phyloP scores from a whole-genome alignment of 441 rosid genomes.

The Adansonia grandidieri region DNA sequence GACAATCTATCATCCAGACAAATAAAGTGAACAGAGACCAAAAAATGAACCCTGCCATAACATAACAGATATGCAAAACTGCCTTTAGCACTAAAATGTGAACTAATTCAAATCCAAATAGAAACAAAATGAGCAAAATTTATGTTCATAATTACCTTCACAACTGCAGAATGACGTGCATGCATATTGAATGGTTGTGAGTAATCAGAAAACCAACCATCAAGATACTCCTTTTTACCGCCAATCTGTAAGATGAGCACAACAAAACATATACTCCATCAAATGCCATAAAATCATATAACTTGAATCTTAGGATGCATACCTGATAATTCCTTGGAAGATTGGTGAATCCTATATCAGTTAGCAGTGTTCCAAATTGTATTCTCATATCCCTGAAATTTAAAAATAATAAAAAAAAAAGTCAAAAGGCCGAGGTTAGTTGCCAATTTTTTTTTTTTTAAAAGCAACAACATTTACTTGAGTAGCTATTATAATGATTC shows the following conservation, averaged over 20 bases:
- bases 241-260: constrained; percentile 42
- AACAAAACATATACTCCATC: background rate
- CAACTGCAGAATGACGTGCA: constrained; percentile 67
- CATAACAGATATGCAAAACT: background rate
- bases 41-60: background rate
- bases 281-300: constrained; percentile 5
- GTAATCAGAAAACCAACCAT: constrained; percentile 76
- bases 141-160: constrained; percentile 60
- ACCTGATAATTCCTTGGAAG: constrained; percentile 75
- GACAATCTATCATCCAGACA: background rate
- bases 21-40: background rate
- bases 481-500: background rate
- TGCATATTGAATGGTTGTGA: constrained; percentile 80
- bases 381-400: constrained; percentile 83
- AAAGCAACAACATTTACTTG: too few species aligned
- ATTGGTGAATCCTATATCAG: constrained; percentile 84
- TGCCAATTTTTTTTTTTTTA: background rate
- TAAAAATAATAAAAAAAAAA: constrained; percentile 29
- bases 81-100: background rate
- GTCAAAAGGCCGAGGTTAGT: constrained; percentile 32
- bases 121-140: background rate
- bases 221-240: constrained; percentile 65
- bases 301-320: constrained; percentile 23
- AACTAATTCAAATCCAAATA: constrained; percentile 2
- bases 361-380: constrained; percentile 83